Base-by-base conservation (phyloP, 2,329 filamentous ascomycete genomes). In the Aspergillus sclerotialis region DNA sequence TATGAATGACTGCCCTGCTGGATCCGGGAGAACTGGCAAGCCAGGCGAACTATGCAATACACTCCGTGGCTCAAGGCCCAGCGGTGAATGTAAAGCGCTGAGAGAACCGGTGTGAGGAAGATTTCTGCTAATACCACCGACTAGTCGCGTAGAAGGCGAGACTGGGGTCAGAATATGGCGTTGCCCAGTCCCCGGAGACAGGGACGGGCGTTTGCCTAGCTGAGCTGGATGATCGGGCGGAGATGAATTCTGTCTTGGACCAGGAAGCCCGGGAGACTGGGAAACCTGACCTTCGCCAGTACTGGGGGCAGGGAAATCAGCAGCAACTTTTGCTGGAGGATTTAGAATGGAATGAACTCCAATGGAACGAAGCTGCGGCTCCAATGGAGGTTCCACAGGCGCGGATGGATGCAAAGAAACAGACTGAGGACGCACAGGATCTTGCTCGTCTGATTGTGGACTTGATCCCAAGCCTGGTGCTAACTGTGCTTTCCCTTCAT, bases 291-390 rank as follows among this genome's bases (percentile, higher is more conserved):
- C 33, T 34, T 59, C 57, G 16, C 53, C 49, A 26, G 33, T 42
- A 26, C 39, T 35, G 21, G 38, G 25, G 16, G 32, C 35, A 23
- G 30, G 35, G n/a, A 36, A 27, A 17, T 40, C 48, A n/a, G 43
- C 23, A n/a, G 38, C 37, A 18, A 48, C 33, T 32, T 54, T 53
- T 14, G 53, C 41, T 4, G 60, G 49, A 8, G 56, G 59, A 30
- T 65, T 65, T 39, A 65, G 40, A 36, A 65, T 65, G 8, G 61
- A 50, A 37, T 61, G 59, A n/a, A 65, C 58, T 7, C 57, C 61
- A 40, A 64, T 58, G 16, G 60, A 54, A 26, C 61, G 56, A 28
- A 55, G 50, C 28, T 51, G 49, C 11, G 50, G 41, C 30, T 52
- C 50, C 41, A 59, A 31, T 9, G 56, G 53, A n/a, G 55, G 57